A percentile compares a stretch with the other conserved stretches of the same genome.
phyloP scores from a whole-genome alignment of 2,329 filamentous ascomycete species.

The Myriosclerotinia duriaeana region DNA sequence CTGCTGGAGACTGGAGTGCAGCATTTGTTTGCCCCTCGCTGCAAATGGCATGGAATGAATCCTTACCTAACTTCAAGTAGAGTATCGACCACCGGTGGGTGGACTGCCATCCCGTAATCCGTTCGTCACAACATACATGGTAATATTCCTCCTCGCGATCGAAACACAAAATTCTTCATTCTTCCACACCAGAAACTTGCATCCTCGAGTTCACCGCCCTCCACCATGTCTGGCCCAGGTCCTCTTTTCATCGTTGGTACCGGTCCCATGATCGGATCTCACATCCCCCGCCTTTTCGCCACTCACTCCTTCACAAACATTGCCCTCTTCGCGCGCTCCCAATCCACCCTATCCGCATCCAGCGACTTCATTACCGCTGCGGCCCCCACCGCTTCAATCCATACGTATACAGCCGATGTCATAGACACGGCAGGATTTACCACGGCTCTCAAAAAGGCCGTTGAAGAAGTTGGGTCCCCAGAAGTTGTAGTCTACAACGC shows the following conservation, averaged over 20 bases:
- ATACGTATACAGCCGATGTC: slow-evolving; percentile 15
- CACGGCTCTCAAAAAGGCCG: slow-evolving; percentile 45
- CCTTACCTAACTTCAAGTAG: too few relatives aligned
- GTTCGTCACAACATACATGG: too few relatives aligned
- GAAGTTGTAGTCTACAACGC: slow-evolving; percentile 52
- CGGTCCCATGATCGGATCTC: slow-evolving; percentile 22
- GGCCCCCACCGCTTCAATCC: neutral
- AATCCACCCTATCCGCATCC: slow-evolving; percentile 3
- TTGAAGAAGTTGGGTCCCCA: slow-evolving; percentile 42
- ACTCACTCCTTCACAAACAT: slow-evolving; percentile 9
- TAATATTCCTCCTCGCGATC: too few relatives aligned
- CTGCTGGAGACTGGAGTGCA: too few relatives aligned
- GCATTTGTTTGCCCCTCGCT: too few relatives aligned
- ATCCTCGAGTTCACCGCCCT: neutral
- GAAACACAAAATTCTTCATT: too few relatives aligned
- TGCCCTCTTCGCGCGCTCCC: slow-evolving; percentile 15
- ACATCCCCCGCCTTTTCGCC: slow-evolving; percentile 18
- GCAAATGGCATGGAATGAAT: too few relatives aligned
- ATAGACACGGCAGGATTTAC: slow-evolving; percentile 38
- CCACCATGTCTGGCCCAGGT: slow-evolving; percentile 17
- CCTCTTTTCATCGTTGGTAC: slow-evolving; percentile 22
- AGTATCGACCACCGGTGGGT: too few relatives aligned
- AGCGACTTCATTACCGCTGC: slow-evolving; percentile 42
- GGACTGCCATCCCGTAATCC: too few relatives aligned
- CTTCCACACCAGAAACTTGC: neutral